These are phyloP conservation scores for Colletotrichum sp. DNA, from an alignment of 2,329 filamentous ascomycete species.

Conservation along the genomic window DNA sequence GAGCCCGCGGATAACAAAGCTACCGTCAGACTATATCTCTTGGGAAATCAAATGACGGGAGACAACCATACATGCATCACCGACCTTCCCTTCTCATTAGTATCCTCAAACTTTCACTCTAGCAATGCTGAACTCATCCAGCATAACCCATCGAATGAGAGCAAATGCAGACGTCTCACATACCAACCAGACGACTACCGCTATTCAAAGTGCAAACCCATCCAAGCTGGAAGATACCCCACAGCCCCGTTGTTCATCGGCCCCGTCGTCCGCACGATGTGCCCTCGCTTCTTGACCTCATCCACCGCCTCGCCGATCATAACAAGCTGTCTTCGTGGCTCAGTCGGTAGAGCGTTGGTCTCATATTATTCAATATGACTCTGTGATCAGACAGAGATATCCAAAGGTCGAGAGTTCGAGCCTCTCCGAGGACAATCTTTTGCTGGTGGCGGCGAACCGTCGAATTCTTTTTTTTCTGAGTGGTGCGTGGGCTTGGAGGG, in stretches of 20 bases:
- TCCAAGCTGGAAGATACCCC: background rate
- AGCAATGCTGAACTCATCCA: background rate
- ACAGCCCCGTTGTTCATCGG: background rate
- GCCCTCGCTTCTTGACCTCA: background rate
- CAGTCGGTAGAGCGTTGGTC: slow-evolving; percentile 2
- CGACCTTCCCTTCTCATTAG: background rate
- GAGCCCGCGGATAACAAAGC: background rate
- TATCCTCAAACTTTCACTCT: background rate
- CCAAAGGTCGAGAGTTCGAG: slow-evolving; percentile 2
- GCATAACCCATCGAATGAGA: background rate
- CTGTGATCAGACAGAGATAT: background rate
- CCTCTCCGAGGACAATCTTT: background rate
- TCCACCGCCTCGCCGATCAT: background rate
- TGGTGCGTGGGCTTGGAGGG: background rate
- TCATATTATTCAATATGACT: background rate
- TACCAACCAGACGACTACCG: background rate
- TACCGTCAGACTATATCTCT: background rate
- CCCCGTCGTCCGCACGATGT: background rate
- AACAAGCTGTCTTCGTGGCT: background rate
- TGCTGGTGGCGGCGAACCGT: background rate
- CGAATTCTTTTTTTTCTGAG: fast-evolving
- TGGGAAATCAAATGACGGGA: background rate
- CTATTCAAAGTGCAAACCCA: background rate
- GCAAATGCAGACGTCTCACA: background rate
- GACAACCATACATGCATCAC: background rate